These are phyloP conservation scores for Trichoderma semiorbis DNA, from an alignment of 2,329 filamentous ascomycete species.

Conservation along the genomic window DNA sequence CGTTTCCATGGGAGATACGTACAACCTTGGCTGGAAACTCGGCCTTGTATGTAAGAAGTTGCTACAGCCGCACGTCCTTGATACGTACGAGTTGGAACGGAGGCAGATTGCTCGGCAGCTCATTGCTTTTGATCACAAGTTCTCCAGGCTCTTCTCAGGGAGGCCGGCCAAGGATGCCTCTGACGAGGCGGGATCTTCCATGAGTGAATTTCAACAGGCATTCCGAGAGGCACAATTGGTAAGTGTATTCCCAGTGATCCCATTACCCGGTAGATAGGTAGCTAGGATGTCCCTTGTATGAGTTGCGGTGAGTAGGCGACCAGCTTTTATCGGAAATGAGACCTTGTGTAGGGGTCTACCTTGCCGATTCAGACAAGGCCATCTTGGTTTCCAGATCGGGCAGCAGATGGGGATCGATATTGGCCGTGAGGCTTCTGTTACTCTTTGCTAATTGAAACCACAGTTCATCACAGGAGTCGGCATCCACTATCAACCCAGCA, in stretches of 20 bases:
- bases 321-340: not conserved
- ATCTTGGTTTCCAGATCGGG: not conserved
- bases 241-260: not conserved
- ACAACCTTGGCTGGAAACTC: conserved; percentile 56
- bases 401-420: not conserved
- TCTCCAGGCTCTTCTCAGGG: conserved; percentile 54
- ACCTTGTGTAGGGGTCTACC: not conserved
- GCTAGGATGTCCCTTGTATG: not conserved
- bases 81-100: conserved; percentile 51
- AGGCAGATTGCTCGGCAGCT: conserved; percentile 60
- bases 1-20: conserved; percentile 62
- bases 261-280: not conserved
- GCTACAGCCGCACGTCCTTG: conserved; percentile 40
- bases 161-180: conserved; percentile 56
- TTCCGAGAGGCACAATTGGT: conserved; percentile 51
- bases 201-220: conserved; percentile 59
- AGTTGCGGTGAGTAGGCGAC: not conserved
- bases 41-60: conserved; percentile 44
- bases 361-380: not conserved
- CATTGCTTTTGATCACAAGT: conserved; percentile 60
- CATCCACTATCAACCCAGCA: conserved; percentile 16
- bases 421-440: not conserved
- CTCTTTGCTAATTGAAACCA: conserved; percentile 40
- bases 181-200: conserved; percentile 58
- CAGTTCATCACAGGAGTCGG: conserved; percentile 22